Evolutionary conservation across 306 rosid species (phyloP).

Genomic region (Trifolium pratense): DNA sequence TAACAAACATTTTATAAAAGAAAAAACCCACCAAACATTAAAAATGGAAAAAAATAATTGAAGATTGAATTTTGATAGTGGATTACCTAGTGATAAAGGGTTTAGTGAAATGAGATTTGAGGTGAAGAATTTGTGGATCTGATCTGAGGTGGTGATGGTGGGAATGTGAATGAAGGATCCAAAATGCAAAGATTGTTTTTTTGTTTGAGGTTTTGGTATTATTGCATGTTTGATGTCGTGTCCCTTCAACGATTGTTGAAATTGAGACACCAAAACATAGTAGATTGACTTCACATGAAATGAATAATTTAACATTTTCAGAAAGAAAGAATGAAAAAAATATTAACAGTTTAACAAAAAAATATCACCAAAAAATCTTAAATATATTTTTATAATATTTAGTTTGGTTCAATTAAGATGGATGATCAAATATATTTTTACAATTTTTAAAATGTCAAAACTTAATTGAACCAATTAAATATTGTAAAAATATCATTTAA

Average conservation of each 20-base stretch:
- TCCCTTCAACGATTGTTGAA: background rate
- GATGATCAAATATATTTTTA: too few relatives aligned
- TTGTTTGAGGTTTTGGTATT: background rate
- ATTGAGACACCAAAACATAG: too few relatives aligned
- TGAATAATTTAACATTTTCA: too few relatives aligned
- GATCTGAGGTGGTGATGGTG: slow-evolving; percentile 17
- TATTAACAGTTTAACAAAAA: too few relatives aligned
- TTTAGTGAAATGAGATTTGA: background rate
- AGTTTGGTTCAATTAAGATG: too few relatives aligned
- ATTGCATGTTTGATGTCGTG: slow-evolving; percentile 25
- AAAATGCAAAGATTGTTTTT: background rate
- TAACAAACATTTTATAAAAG: slow-evolving; percentile 33
- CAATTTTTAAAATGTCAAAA: too few relatives aligned
- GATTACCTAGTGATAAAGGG: slow-evolving; percentile 12
- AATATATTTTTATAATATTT: too few relatives aligned
- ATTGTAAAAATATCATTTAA: too few relatives aligned
- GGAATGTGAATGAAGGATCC: background rate
- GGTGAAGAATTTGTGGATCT: background rate
- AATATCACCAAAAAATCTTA: too few relatives aligned
- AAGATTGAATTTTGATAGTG: slow-evolving; percentile 6
- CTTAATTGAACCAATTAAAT: too few relatives aligned
- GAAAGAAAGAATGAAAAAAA: too few relatives aligned
- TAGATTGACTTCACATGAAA: too few relatives aligned
- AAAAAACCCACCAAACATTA: slow-evolving; percentile 27
- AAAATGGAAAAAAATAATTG: background rate